Base-by-base conservation (phyloP, 106 monocot genomes). In the Agapanthus africanus region DNA sequence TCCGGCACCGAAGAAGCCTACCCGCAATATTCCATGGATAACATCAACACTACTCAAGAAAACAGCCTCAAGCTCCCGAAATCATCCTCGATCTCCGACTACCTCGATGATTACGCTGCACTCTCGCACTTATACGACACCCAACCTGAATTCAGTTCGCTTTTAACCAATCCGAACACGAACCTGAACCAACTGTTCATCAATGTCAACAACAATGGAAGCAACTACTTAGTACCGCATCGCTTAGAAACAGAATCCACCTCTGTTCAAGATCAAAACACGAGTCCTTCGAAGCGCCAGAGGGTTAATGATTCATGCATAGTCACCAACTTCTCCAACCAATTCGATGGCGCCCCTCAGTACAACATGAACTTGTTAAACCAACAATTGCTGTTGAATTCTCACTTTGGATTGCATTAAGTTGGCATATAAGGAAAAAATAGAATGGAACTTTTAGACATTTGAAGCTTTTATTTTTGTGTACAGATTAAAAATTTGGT, bases 1-100 rank as follows among this genome's bases (percentile, higher is more conserved):
- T 67, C 71, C 11, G 23, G 76, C 60, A 42, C 65, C 0, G 76
- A 82, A 27, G 86, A 86, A 7, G 51, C 40, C 23, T 47, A 50
- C 78, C 52, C 46, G 11, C 33, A 60, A 40, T n/a, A n/a, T n/a
- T 5, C 60, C 7, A 1, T 59, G 9, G 27, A 71, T 8, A 71
- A 19, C 56, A 70, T 18, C 74, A 51, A 41, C 33, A 2, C 61
- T n/a, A 18, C n/a, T n/a, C 23, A 61, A 2, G 19, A 61, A 18
- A 61, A 35, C 32, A 18, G 6, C n/a, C 19, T 61, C 61, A 28
- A 76, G 36, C 79, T 83, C 10, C 80, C 49, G 9, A 80, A 80
- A 75, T 66, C 71, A 25, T 69, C 71, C 3, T 83, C 83, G 7
- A 33, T 76, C 36, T 80, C 80, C 25, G 83, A 83, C 7, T 65